A percentile compares a stretch with the other conserved stretches of the same genome.
phyloP scores from a whole-genome alignment of 192 early-diverging fungal species.

The Mortierella claussenii region DNA sequence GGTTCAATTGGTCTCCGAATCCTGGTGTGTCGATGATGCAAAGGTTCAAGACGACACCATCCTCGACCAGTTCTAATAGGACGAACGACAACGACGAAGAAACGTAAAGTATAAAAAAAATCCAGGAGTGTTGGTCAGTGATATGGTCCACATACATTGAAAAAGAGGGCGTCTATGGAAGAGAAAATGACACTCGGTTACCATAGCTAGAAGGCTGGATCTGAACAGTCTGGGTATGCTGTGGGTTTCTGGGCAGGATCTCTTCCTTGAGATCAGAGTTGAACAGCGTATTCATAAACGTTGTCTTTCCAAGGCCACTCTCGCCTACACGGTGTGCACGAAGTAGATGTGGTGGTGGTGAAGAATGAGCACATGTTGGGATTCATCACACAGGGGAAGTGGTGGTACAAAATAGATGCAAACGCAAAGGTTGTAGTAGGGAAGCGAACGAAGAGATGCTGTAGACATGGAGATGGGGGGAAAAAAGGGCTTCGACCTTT shows the following conservation, averaged over 20 bases:
- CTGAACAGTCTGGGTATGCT: conserved; percentile 86
- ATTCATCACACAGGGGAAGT: conserved; percentile 10
- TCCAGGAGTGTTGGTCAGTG: no score
- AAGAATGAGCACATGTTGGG: conserved; percentile 9
- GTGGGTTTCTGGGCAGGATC: conserved; percentile 61
- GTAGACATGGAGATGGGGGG: no score
- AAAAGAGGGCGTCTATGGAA: neutral
- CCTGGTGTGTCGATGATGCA: conserved; percentile 92
- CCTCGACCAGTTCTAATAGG: conserved; percentile 93
- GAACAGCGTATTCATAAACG: conserved; percentile 99
- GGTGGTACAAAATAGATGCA: no score
- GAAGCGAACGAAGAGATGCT: no score
- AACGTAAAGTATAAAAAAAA: conserved; percentile 27
- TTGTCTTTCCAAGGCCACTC: conserved; percentile 98
- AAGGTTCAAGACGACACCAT: conserved; percentile 90
- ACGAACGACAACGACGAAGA: no score
- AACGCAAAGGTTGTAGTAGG: no score
- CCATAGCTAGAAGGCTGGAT: conserved; percentile 86
- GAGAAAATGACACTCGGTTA: conserved; percentile 50
- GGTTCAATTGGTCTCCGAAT: conserved; percentile 88
- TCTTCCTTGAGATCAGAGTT: conserved; percentile 92
- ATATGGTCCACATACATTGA: neutral
- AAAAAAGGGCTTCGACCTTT: no score
- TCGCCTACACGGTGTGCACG: no score
- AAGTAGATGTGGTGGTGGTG: no score